phyloP scores from a whole-genome alignment of 2,329 filamentous ascomycete species.

The Hymenotorrendiella dingleyae region DNA sequence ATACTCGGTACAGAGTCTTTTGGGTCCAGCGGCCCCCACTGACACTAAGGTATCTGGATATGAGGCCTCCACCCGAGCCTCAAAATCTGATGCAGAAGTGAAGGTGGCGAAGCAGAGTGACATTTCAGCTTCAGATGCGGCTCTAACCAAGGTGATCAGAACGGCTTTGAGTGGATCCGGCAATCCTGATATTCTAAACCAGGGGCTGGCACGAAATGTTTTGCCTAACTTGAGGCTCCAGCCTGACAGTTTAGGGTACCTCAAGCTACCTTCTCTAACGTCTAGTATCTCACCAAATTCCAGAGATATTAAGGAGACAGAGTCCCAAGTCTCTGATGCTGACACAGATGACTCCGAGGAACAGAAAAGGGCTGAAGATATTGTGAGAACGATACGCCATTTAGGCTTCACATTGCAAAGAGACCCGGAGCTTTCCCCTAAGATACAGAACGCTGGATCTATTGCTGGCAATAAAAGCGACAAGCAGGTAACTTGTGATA shows the following conservation, averaged over 20 bases:
- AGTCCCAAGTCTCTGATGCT: slow-evolving; percentile 6
- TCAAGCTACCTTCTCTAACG: slow-evolving; percentile 6
- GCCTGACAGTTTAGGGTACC: slow-evolving; percentile 4
- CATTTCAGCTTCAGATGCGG: slow-evolving; percentile 20
- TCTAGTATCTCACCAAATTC: background rate
- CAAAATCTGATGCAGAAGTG: slow-evolving; percentile 12
- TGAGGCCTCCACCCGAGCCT: no score
- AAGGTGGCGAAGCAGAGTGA: slow-evolving; percentile 20
- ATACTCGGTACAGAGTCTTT: slow-evolving; percentile 17
- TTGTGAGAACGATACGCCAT: slow-evolving; percentile 20
- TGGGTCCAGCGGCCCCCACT: slow-evolving; percentile 17
- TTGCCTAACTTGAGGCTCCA: slow-evolving; percentile 18
- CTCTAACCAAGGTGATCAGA: slow-evolving; percentile 21
- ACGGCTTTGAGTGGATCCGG: slow-evolving; percentile 18
- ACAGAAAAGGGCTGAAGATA: slow-evolving; percentile 19
- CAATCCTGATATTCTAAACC: slow-evolving; percentile 7
- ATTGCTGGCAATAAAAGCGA: slow-evolving; percentile 25
- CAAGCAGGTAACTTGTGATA: slow-evolving; percentile 30
- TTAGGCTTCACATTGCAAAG: slow-evolving; percentile 24
- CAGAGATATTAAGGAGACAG: slow-evolving; percentile 8
- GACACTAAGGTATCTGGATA: slow-evolving; percentile 10
- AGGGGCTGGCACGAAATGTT: slow-evolving; percentile 11
- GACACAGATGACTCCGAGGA: slow-evolving; percentile 12
- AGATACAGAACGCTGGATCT: slow-evolving; percentile 21
- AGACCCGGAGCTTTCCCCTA: slow-evolving; percentile 14